These are phyloP conservation scores for Nakaseomyces glabratus DNA, from an alignment of 1,139 yeast species.

Conservation along the genomic window DNA sequence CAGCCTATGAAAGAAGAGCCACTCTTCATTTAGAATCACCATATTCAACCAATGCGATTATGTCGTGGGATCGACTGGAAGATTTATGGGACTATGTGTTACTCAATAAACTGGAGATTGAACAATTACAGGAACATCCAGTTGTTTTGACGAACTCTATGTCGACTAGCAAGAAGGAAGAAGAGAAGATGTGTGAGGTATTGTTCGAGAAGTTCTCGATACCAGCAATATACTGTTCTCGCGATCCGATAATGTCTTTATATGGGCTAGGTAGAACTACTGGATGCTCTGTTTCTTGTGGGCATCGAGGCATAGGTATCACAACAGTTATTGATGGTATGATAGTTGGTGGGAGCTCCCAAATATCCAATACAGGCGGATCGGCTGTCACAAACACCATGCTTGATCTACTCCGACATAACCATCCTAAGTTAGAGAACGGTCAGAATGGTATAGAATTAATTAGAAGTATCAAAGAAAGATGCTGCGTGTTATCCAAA, in stretches of 20 bases:
- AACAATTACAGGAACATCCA: constrained; percentile 77
- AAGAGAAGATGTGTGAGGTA: constrained; percentile 46
- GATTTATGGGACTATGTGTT: constrained; percentile 60
- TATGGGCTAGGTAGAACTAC: constrained; percentile 89
- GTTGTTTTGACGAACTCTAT: constrained; percentile 86
- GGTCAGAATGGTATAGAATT: constrained; percentile 71
- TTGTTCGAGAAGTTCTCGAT: constrained; percentile 75
- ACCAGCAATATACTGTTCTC: constrained; percentile 78
- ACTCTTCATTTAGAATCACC: constrained; percentile 64
- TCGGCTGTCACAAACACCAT: constrained; percentile 74
- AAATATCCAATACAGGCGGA: constrained; percentile 78
- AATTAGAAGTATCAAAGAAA: constrained; percentile 70
- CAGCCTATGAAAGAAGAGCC: constrained; percentile 71
- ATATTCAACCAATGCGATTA: constrained; percentile 70
- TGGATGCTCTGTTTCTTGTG: constrained; percentile 80
- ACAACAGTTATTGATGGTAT: constrained; percentile 91
- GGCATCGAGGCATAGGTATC: constrained; percentile 84
- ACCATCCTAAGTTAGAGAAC: constrained; percentile 33
- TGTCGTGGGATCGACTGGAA: constrained; percentile 84
- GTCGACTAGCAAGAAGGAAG: constrained; percentile 75
- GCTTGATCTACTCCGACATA: constrained; percentile 55
- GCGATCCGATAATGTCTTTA: constrained; percentile 76
- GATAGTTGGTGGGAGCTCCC: constrained; percentile 61
- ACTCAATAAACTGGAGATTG: constrained; percentile 51
- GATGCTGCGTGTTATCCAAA: constrained; percentile 57